Evolutionary conservation across 2,329 filamentous ascomycete genomes (phyloP), one percentile per base, ranked within the genome.

Genomic region (Xylariaceae sp.): DNA sequence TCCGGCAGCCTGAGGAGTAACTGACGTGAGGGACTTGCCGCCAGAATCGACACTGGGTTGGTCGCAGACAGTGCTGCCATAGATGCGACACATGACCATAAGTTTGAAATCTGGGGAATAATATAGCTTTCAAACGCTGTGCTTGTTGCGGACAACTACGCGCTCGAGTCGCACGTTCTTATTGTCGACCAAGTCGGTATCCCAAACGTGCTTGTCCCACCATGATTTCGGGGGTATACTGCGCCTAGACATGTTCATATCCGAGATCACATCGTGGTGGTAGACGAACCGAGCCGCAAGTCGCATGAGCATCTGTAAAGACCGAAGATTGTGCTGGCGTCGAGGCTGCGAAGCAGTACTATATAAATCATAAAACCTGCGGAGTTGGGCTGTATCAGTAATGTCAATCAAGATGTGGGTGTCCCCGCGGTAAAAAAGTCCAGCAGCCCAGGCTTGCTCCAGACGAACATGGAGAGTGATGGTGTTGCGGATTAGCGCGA

Each of bases 41-140:
- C n/a, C n/a, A n/a, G n/a, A n/a, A n/a, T n/a, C n/a, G n/a, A n/a
- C n/a, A n/a, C n/a, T n/a, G n/a, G n/a, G n/a, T n/a, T n/a, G n/a
- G 12, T 28, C 36, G 17, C 36, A 24, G 14, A 19, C 7, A 2
- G 12, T 6, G 6, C 21, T 14, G 7, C 14, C 11, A 34, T 34
- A 41, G 36, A 50, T 16, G 36, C 37, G 37, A 33, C 41, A 51
- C 48, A 51, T 51, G 48, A 51, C 11, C 34, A 51, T n/a, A 16
- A 34, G 6, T 7, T 24, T 14, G n/a, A 51, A 23, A 8, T 51
- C 23, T n/a, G 48, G 48, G 4, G 43, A 31, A 14, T 16, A 6
- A 8, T 28, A 1, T 4, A 26, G 23, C 7, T 16, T 2, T 17
- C 14, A 4, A 29, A 28, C 23, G n/a, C 3, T n/a, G n/a, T 4